These are phyloP conservation scores for Mortierella polycephala DNA, from an alignment of 371 early-diverging fungal species.

Conservation along the genomic window DNA sequence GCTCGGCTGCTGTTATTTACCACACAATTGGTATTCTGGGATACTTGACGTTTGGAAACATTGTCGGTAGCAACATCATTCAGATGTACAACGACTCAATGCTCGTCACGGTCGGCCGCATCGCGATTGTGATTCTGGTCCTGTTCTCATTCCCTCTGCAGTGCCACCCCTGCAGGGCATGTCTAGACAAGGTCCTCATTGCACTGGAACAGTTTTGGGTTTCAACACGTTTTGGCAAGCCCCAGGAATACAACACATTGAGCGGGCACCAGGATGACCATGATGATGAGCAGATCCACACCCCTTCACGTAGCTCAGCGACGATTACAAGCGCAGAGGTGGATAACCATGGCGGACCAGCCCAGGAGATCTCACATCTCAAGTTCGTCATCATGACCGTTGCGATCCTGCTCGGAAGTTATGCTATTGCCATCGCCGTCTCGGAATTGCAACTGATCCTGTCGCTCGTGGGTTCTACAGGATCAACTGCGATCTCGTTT, in stretches of 20 bases:
- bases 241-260: conserved; percentile 13
- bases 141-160: conserved; percentile 98
- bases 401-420: conserved; percentile 74
- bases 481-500: conserved; percentile 97
- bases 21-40: conserved; percentile 92
- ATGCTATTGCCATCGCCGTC: conserved; percentile 80
- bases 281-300: conserved; percentile 6
- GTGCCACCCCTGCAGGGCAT: conserved; percentile 94
- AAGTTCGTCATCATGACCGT: conserved; percentile 79
- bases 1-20: conserved; percentile 86
- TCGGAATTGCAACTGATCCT: conserved; percentile 84
- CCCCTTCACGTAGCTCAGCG: conserved; percentile 7
- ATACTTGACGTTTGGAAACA: conserved; percentile 95
- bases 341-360: conserved; percentile 35
- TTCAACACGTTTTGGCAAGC: conserved; percentile 32
- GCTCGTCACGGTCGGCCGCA: conserved; percentile 86
- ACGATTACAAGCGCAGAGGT: conserved; percentile 15
- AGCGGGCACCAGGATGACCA: conserved; percentile 24
- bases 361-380: conserved; percentile 45
- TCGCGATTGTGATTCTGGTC: conserved; percentile 92
- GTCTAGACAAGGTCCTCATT: conserved; percentile 87
- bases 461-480: conserved; percentile 97
- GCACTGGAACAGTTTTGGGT: conserved; percentile 26
- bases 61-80: conserved; percentile 91
- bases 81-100: conserved; percentile 79